Conservation (phyloP, 768 basidiomycete species). For the Rickenella mellea region DNA sequence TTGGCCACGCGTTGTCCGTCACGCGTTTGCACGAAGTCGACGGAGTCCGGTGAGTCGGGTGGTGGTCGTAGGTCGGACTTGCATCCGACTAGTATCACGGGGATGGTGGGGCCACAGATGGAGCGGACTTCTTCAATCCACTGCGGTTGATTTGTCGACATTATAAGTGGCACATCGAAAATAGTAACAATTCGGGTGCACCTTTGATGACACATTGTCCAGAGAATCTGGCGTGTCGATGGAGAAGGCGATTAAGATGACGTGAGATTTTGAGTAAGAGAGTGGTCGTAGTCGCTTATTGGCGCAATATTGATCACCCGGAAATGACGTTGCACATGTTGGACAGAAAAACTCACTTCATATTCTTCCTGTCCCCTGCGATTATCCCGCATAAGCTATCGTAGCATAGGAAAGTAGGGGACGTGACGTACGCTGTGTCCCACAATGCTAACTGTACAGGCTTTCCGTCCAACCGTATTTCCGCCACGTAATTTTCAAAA, state of each 20-base stretch:
- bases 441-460: constrained; percentile 94
- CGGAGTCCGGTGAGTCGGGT: constrained; percentile 27
- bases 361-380: constrained; percentile 96
- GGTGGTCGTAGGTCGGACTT: constrained; percentile 85
- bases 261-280: constrained; percentile 97
- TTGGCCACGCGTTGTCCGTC: constrained; percentile 77
- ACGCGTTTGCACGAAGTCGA: constrained; percentile 55
- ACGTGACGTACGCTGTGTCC: constrained; percentile 89
- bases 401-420: constrained; percentile 1
- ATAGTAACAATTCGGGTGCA: constrained; percentile 18
- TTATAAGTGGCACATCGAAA: constrained; percentile 5
- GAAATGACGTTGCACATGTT: too few relatives aligned
- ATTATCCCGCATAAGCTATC: constrained; percentile 10
- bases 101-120: constrained; percentile 90
- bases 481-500: constrained; percentile 98
- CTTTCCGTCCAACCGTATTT: constrained; percentile 95
- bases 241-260: constrained; percentile 95
- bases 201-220: constrained; percentile 93
- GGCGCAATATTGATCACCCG: too few relatives aligned
- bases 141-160: constrained; percentile 26
- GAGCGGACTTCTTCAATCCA: constrained; percentile 98
- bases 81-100: constrained; percentile 93
- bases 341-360: constrained; percentile 55
- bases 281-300: constrained; percentile 88
- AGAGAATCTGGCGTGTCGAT: constrained; percentile 95